Base-by-base conservation (phyloP, 495 filamentous ascomycete genomes). In the Penicillium paradoxum region DNA sequence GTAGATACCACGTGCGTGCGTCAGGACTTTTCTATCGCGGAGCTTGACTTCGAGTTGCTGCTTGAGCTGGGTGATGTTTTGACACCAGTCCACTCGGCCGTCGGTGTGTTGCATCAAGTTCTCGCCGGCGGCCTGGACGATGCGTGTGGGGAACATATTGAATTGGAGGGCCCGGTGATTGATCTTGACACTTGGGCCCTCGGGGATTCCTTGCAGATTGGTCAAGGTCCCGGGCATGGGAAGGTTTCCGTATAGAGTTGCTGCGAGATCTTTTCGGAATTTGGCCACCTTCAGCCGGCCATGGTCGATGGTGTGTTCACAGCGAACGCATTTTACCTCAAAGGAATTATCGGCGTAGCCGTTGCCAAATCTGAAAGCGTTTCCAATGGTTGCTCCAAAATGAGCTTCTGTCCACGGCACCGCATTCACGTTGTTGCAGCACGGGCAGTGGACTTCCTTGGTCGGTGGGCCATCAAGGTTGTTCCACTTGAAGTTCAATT, bases 281-380 rank as follows among this genome's bases (percentile, higher is more conserved):
- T 82, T 87, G 40, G 61, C 64, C 10, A 87, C 74, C 18, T 49
- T 58, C 11, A 70, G 56, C 15, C 72, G 59, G 8, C 79, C 76
- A 54, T 81, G 82, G 18, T 69, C 63, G 40, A 89, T 73, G 3
- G 54, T 52, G 24, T 70, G 65, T 13, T 49, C 54, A 63, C 87
- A 90, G 18, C 59, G 58, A 8, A 58, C 46, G 54, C 76, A 77
- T 7, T 18, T 34, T 1, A 48, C 60, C 0, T 48, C 39, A 32
- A 90, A 80, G 3, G 74, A 71, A 43, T 74, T 73, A 54, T 91
- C 87, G 8, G 84, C 83, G 52, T 80, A 87, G 24, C 87, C 87
- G n/a, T 52, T 50, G 41, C 44, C 40, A 1, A 55, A 24, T 18
- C 44, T 30, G 45, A 66, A 63, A 19, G 59, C 55, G 11, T 59